phyloP scores from a whole-genome alignment of 2,329 filamentous ascomycete genomes.

The Cladophialophora bantiana region DNA sequence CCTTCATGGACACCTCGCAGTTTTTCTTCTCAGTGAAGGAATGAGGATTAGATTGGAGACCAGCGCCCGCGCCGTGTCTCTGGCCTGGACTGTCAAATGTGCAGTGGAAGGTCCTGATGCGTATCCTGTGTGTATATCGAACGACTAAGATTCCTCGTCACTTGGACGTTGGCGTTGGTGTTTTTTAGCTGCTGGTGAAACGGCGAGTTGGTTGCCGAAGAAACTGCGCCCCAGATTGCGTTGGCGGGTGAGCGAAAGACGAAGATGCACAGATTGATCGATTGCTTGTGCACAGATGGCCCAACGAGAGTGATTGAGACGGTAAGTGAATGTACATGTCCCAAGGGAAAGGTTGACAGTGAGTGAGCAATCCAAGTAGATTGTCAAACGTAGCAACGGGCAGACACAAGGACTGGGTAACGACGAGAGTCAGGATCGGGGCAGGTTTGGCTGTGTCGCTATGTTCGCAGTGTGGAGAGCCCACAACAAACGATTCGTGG shows the following conservation, averaged over 20 bases:
- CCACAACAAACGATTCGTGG: constrained; percentile 15
- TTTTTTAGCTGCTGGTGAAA: constrained; percentile 1
- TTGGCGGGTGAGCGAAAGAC: background rate
- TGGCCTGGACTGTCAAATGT: constrained; percentile 2
- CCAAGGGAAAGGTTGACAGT: constrained; percentile 8
- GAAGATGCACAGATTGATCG: background rate
- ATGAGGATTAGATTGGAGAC: constrained; percentile 11
- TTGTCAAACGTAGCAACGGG: background rate
- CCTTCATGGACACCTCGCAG: background rate
- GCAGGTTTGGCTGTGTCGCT: background rate
- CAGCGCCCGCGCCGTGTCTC: constrained; percentile 32
- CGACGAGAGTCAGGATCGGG: constrained; percentile 11
- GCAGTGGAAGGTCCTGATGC: background rate
- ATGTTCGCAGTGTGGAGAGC: background rate
- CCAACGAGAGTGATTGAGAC: constrained; percentile 12
- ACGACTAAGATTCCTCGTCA: constrained; percentile 4
- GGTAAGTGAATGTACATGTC: constrained; percentile 9
- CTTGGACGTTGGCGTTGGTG: background rate
- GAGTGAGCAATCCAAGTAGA: constrained; percentile 6
- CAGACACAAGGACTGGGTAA: constrained; percentile 1
- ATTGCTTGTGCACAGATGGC: background rate
- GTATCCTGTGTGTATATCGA: background rate
- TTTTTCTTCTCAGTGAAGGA: background rate
- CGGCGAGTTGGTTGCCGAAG: constrained; percentile 3
- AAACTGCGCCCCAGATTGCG: constrained; percentile 5